These are phyloP conservation scores for Diaporthe aspalathi DNA, from an alignment of 2,329 filamentous ascomycete genomes.

Conservation along the genomic window DNA sequence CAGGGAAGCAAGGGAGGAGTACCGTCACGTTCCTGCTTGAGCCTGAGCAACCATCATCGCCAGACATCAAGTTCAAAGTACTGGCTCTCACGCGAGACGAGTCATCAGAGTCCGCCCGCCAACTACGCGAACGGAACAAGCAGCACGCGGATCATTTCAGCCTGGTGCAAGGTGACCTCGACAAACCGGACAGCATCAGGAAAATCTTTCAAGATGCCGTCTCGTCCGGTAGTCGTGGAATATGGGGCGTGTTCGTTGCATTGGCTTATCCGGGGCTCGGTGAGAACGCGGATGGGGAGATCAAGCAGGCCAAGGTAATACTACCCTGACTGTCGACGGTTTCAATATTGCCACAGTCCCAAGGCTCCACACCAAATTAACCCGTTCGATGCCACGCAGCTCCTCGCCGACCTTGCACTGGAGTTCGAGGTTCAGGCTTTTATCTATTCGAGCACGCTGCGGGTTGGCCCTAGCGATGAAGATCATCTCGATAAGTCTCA, in stretches of 20 bases:
- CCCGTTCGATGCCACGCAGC: not conserved
- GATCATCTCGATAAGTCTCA: not conserved
- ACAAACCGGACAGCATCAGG: slow-evolving; percentile 3
- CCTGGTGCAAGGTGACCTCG: not conserved
- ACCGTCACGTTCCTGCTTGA: not conserved
- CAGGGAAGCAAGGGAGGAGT: slow-evolving; percentile 6
- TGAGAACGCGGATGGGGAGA: not conserved
- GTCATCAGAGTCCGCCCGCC: not conserved
- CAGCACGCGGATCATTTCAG: not conserved
- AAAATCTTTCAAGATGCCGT: not conserved
- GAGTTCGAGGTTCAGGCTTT: not conserved
- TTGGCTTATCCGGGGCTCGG: slow-evolving; percentile 17
- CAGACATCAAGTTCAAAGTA: not conserved
- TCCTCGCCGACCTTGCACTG: not conserved
- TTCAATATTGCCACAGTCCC: too few species aligned
- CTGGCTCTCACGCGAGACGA: not conserved
- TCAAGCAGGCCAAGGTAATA: not conserved
- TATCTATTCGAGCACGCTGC: not conserved
- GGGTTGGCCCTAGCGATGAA: not conserved
- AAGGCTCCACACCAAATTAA: not conserved
- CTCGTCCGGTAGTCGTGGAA: not conserved
- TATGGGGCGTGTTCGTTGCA: slow-evolving; percentile 11
- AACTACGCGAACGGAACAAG: not conserved
- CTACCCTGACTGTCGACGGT: too few species aligned
- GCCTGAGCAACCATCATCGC: not conserved